phyloP scores from a whole-genome alignment of 1,284 basidiomycete genomes.

The Sanghuangporus sanghuang region DNA sequence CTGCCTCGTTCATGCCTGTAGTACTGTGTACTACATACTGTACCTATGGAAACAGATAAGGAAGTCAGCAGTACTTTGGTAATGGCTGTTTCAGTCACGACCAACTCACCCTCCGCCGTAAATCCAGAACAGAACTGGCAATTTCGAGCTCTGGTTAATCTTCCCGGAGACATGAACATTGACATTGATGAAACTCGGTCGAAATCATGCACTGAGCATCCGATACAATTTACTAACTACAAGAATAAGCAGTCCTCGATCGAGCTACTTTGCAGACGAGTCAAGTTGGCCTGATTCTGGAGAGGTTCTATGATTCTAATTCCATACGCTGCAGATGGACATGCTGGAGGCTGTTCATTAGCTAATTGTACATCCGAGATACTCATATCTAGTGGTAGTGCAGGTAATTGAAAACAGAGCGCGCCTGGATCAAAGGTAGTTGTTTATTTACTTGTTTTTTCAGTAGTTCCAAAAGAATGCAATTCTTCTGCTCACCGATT shows the following conservation, averaged over 20 bases:
- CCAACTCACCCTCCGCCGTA: constrained; percentile 29
- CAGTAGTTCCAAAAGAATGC: background rate
- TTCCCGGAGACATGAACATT: constrained; percentile 27
- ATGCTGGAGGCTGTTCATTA: constrained; percentile 6
- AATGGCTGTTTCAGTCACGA: background rate
- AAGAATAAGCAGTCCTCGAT: constrained; percentile 8
- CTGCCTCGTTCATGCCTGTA: background rate
- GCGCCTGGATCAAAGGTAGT: background rate
- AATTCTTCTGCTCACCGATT: constrained; percentile 23
- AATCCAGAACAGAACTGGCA: constrained; percentile 32
- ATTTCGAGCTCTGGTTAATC: constrained; percentile 15
- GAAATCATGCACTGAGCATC: background rate
- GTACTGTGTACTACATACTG: constrained; percentile 13
- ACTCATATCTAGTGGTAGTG: constrained; percentile 6
- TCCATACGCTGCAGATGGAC: background rate
- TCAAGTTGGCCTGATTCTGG: background rate
- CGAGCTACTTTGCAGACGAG: background rate
- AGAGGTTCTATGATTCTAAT: background rate
- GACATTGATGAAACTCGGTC: constrained; percentile 21
- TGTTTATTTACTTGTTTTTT: background rate
- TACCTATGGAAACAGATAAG: background rate
- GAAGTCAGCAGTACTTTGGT: background rate
- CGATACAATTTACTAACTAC: background rate
- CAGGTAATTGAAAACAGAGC: constrained; percentile 12
- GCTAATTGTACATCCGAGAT: background rate